Base-by-base conservation (phyloP, 345 rosid species). In the Isatis tinctoria region DNA sequence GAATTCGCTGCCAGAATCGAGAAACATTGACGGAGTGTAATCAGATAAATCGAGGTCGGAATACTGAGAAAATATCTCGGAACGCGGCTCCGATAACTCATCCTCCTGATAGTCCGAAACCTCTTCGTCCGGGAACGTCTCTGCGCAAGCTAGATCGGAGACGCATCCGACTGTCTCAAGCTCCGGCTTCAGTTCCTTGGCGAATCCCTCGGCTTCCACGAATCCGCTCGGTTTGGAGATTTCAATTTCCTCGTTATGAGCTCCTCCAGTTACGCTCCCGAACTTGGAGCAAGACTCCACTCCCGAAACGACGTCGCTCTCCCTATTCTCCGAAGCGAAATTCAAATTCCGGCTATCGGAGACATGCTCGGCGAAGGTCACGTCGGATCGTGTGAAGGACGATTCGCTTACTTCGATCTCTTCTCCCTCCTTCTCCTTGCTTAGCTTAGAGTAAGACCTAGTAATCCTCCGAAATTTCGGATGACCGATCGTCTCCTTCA, bases 1-100 rank as follows among this genome's bases (percentile, higher is more conserved):
- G 85, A 91, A 89, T 59, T 88, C 83, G 68, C 85, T 86, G 45
- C 93, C 97, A 18, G 96, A 86, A 24, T 88, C 90, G 27, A 75
- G 68, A 60, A 85, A 85, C 53, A 83, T 60, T 2, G 87, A 84
- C 64, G 87, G 90, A 64, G 89, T 82, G 80, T 77, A 85, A 18
- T 89, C 96, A 6, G 95, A 91, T 53, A 74, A 83, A 40, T 86
- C 82, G 7, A 81, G 71, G 61, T 85, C 92, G 9, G 92, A 87
- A 53, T 80, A 69, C 73, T 85, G 92, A 10, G 64, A 76, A 63
- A 74, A 82, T 8, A 83, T 28, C 53, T 85, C 88, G 11, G 83
- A 83, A 68, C 84, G 90, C 51, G 75, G 81, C 81, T 84, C 90
- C 17, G 88, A 86, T 78, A 74, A 76, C 13, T 75, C 80, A 13